Evolutionary conservation across 768 basidiomycete genomes (phyloP), one percentile per base, ranked within the genome.

Genomic region (Hypsizygus marmoreus): DNA sequence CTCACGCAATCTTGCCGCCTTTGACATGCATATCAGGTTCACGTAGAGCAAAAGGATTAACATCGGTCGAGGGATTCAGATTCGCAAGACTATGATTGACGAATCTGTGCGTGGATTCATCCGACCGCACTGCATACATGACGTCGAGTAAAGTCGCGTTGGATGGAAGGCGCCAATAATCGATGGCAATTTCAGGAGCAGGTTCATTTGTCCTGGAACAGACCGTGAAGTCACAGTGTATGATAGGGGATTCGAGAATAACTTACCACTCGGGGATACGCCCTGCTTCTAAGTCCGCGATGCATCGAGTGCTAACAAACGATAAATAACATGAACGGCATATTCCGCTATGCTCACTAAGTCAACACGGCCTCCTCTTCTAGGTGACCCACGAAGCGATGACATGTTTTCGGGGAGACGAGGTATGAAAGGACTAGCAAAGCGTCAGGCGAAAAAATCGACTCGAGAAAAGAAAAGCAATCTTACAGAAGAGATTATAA

Each of bases 281-380:
- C 12, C 91, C 91, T 4, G 75, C 74, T 58, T 95, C 88, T 30
- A 99, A 73, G 46, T 97, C 93, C 31, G 79, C 62, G 52, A 97
- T 91, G 58, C 86, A 85, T 45, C 80, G 80, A 3, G 94, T 91
- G 64, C 88, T 89, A 54, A 36, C 37, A 6, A 26, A 24, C 26
- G 11, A 33, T 45, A 24, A 53, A 22, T 33, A 12, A 31, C 49
- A 43, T 52, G 38, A 28, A 31, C 50, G 52, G 12, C 8, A 33
- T 31, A 14, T 13, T 11, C 25, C 11, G 35, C 30, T 24, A 42
- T 34, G 71, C 86, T 50, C 60, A 89, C 89, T 97, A 97, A 13
- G 95, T 97, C 40, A 84, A 43, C 7, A 95, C 91, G 9, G 97
- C 95, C 63, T 99, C 95, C 71, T 99, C 97, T 58, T 99, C 97